Conservation (phyloP, 345 rosid genomes). For the Ceriops tagal region DNA sequence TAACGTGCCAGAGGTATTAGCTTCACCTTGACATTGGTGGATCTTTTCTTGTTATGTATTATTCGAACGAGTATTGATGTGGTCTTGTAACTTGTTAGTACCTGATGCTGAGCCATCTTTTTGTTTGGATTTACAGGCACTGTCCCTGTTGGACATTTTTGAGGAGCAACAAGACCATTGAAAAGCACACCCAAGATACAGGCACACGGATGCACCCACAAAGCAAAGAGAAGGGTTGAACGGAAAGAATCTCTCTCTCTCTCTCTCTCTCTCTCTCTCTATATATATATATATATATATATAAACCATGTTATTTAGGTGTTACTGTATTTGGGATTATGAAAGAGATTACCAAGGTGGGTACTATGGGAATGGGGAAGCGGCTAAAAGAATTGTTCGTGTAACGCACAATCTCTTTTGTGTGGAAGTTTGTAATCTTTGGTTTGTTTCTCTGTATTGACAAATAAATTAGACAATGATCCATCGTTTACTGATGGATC, state of each 20-base stretch:
- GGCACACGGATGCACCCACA: conserved; percentile 13
- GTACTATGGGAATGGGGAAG: neutral
- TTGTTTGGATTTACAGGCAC: conserved; percentile 45
- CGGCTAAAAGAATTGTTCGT: neutral
- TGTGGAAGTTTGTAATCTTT: conserved; percentile 11
- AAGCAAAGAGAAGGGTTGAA: neutral
- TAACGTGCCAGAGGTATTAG: conserved; percentile 77
- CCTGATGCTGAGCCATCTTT: neutral
- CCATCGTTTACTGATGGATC: too few species aligned
- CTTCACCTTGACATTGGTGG: neutral
- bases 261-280: neutral
- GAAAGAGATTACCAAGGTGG: neutral
- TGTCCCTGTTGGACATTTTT: conserved; percentile 87
- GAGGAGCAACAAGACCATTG: conserved; percentile 53
- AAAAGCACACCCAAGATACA: conserved; percentile 14
- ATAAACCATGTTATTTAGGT: neutral
- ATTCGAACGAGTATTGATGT: neutral
- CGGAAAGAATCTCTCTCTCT: neutral
- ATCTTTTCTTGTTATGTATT: neutral
- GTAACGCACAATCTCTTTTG: conserved; percentile 19
- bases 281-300: neutral
- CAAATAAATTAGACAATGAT: conserved; percentile 8
- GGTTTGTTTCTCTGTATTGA: conserved; percentile 13
- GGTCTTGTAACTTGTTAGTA: neutral
- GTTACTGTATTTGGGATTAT: neutral